Evolutionary conservation across 2,329 filamentous ascomycete genomes (phyloP).

Genomic region (Chaetomiaceae sp.): DNA sequence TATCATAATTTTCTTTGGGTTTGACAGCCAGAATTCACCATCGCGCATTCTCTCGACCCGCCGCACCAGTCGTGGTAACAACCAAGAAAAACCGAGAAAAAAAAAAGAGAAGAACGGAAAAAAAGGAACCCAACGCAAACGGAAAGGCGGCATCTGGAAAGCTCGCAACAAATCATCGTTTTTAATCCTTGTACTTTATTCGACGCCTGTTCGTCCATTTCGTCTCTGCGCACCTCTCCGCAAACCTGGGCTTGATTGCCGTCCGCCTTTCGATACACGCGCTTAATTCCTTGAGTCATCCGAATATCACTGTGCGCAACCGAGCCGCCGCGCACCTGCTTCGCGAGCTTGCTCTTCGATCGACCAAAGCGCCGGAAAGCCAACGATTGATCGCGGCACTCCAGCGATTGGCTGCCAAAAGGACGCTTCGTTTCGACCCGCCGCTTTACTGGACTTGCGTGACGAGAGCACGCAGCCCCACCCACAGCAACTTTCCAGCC

Average conservation of each 20-base stretch:
- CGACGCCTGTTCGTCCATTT: slow-evolving; percentile 20
- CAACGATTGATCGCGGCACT: no score
- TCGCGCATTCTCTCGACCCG: slow-evolving; percentile 27
- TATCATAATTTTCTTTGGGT: slow-evolving; percentile 22
- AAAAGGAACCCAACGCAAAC: slow-evolving; percentile 20
- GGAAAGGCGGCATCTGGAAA: slow-evolving; percentile 23
- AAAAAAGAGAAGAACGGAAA: slow-evolving; percentile 15
- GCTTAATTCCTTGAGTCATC: slow-evolving; percentile 5
- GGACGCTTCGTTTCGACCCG: no score
- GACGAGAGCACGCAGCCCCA: no score
- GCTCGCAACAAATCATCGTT: slow-evolving; percentile 19
- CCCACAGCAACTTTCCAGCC: no score
- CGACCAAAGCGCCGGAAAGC: no score
- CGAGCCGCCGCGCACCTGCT: background rate
- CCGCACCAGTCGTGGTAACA: slow-evolving; percentile 19
- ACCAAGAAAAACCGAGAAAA: slow-evolving; percentile 24
- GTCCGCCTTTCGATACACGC: slow-evolving; percentile 4
- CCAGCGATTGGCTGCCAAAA: background rate
- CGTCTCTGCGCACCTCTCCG: slow-evolving; percentile 10
- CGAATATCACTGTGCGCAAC: background rate
- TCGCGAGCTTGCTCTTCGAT: background rate
- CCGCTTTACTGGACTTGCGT: no score
- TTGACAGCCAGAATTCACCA: slow-evolving; percentile 20
- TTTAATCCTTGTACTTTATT: slow-evolving; percentile 33
- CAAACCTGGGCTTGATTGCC: slow-evolving; percentile 10